phyloP scores from a whole-genome alignment of 2,329 filamentous ascomycete genomes.

The Claviceps arundinis region DNA sequence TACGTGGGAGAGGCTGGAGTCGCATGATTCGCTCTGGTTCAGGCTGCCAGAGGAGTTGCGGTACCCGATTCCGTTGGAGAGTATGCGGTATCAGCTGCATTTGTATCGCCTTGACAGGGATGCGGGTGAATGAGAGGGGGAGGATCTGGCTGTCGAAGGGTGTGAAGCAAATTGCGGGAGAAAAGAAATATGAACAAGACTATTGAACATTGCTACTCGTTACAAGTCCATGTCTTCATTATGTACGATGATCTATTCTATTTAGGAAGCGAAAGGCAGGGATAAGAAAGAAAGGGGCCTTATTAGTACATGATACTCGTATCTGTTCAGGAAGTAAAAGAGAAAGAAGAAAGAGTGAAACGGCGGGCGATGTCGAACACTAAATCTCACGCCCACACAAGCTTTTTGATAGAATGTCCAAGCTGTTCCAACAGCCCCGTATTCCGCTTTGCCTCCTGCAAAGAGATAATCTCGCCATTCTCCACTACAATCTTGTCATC shows the following conservation, averaged over 20 bases:
- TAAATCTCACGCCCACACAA: slow-evolving; percentile 61
- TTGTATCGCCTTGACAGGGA: slow-evolving; percentile 42
- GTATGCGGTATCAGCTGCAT: slow-evolving; percentile 92
- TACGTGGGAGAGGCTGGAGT: slow-evolving; percentile 61
- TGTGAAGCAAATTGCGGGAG: neutral
- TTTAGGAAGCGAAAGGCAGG: too few relatives aligned
- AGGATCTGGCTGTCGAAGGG: neutral
- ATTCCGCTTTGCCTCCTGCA: slow-evolving; percentile 74
- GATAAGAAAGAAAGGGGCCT: neutral
- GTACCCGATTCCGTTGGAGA: slow-evolving; percentile 79
- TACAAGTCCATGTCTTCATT: neutral
- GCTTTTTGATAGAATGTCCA: slow-evolving; percentile 81
- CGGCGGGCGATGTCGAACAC: neutral
- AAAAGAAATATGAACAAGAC: neutral
- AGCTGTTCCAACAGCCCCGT: slow-evolving; percentile 78
- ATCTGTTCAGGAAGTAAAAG: neutral
- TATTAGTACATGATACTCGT: neutral
- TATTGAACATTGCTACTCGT: neutral
- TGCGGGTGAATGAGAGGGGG: neutral
- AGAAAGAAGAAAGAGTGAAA: neutral
- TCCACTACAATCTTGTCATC: slow-evolving; percentile 36
- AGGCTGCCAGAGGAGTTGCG: slow-evolving; percentile 51
- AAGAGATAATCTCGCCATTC: slow-evolving; percentile 61
- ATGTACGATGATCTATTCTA: too few relatives aligned
- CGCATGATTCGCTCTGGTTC: slow-evolving; percentile 76